phyloP scores from a whole-genome alignment of 805 yeast species.

The Wickerhamiella dianesei region DNA sequence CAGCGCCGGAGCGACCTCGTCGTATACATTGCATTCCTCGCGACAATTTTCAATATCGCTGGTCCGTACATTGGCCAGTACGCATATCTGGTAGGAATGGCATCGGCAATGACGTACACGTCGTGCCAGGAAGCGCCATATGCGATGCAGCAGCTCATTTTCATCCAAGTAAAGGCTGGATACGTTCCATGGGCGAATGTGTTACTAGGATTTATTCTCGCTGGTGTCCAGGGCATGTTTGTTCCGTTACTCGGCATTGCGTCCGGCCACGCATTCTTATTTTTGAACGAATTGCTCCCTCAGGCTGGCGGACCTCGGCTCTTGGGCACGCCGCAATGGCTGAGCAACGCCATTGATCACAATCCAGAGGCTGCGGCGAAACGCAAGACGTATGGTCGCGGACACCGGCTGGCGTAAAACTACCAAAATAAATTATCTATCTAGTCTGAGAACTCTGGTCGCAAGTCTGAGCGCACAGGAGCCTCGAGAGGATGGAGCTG shows the following conservation, averaged over 20 bases:
- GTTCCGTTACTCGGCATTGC: conserved; percentile 22
- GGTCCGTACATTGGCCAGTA: conserved; percentile 13
- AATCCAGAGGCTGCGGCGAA: conserved; percentile 4
- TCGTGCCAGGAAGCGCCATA: conserved; percentile 26
- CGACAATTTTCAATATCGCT: conserved; percentile 15
- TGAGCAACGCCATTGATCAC: conserved; percentile 3
- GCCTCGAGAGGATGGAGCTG: conserved; percentile 86
- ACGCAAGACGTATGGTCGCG: conserved; percentile 15
- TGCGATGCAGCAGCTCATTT: conserved; percentile 16
- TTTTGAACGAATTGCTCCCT: conserved; percentile 22
- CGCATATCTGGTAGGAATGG: conserved; percentile 21
- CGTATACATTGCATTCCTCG: conserved; percentile 16
- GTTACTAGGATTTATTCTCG: conserved; percentile 17
- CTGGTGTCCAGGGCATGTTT: conserved; percentile 20
- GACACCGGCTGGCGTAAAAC: conserved; percentile 19
- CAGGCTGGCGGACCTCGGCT: conserved; percentile 19
- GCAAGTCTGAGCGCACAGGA: conserved; percentile 78
- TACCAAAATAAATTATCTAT: neutral
- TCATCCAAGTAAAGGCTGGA: conserved; percentile 22
- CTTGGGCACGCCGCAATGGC: conserved; percentile 5
- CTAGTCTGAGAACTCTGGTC: conserved; percentile 47
- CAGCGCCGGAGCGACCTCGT: conserved; percentile 5
- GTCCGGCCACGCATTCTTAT: conserved; percentile 25
- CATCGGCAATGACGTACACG: conserved; percentile 27
- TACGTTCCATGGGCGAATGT: conserved; percentile 25